Percentiles rank a stretch among this genome's conserved stretches.
phyloP scores from a whole-genome alignment of 163 green algal genomes.

The Scenedesmus sp. region DNA sequence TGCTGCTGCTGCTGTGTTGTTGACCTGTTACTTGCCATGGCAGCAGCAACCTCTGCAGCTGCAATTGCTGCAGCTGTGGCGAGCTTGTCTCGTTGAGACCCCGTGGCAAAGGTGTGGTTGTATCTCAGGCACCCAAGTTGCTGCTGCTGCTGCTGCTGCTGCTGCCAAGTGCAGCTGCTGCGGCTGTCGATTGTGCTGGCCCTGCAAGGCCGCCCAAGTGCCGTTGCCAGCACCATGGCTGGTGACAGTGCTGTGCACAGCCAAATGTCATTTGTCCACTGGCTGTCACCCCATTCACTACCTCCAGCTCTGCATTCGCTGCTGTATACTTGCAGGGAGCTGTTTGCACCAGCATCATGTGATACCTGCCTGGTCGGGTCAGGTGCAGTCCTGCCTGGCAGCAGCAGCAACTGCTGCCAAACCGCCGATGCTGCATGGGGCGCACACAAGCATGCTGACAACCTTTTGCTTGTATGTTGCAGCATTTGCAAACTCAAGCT shows the following conservation, averaged over 20 bases:
- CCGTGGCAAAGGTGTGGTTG: neutral
- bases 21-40: neutral
- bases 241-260: neutral
- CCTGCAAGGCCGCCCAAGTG: neutral
- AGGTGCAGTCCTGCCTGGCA: neutral
- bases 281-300: neutral
- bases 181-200: neutral
- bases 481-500: neutral
- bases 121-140: neutral
- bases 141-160: conserved; percentile 15
- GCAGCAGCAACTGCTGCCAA: neutral
- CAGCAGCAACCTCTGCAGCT: neutral
- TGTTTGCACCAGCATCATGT: neutral
- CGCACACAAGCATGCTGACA: neutral
- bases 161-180: neutral
- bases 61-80: conserved; percentile 14
- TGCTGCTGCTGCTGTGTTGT: neutral
- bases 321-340: neutral
- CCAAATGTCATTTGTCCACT: neutral
- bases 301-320: neutral
- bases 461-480: neutral
- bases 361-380: neutral
- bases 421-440: neutral
- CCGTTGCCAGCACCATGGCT: neutral
- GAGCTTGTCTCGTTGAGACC: neutral